Evolutionary conservation across 2,329 filamentous ascomycete species (phyloP), one percentile per base, ranked within the genome.

Genomic region (Neonectria neomacrospora): DNA sequence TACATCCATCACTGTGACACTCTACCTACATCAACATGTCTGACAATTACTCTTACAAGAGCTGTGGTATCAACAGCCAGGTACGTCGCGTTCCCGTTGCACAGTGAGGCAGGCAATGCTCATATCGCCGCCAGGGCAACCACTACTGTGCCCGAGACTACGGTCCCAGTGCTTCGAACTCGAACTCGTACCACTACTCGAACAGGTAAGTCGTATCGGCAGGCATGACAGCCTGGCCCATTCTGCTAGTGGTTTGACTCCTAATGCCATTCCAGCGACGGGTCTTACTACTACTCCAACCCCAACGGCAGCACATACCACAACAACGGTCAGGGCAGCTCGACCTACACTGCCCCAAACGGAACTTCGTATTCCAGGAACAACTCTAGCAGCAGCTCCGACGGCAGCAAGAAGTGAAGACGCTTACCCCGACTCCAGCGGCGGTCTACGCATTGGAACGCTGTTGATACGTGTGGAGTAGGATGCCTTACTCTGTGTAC

Each of bases 241-340:
- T 18, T 2, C 7, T 12, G 3, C 8, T 39, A 6, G 23, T 61
- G 2, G 54, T 41, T 8, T 11, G 2, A 54, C 41, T 7, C 8
- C n/a, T 14, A 14, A 9, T 22, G 28, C 26, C 22, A 34, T 50
- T 32, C 6, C 54, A 86, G 84, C 22, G 73, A 91, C 69, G 88
- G 89, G 39, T 91, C 88, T 1, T 92, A 92, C 82, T 91, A 92
- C 80, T 92, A 92, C 79, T 86, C 84, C 74, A 92, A 92, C 79
- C 78, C 88, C 48, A 85, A 90, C 66, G 88, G 88, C 14, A 90
- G 86, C 73, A 90, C 86, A 41, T 92, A 92, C 80, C 80, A 91
- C 82, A 90, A 91, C 77, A 77, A 82, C 68, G 88, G 88, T 47
- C 74, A 75, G 11, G 89, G 89, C 6, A 73, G 77, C 52, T 85